Evolutionary conservation across 2,329 filamentous ascomycete genomes (phyloP).

Genomic region (Beauveria sp.): DNA sequence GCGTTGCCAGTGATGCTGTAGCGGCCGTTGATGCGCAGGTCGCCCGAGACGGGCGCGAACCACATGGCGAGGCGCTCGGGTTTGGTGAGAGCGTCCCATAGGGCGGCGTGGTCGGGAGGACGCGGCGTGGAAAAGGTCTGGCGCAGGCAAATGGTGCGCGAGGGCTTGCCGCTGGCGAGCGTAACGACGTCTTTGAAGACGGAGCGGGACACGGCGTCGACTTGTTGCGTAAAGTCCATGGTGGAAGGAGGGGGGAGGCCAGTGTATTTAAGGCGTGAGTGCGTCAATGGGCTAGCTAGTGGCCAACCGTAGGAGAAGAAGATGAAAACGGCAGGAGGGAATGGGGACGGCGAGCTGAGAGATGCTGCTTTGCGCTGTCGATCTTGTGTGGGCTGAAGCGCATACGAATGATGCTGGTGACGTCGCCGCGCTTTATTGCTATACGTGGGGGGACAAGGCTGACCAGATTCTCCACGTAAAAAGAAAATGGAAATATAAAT

Average conservation of each 20-base stretch:
- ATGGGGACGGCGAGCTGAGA: background rate
- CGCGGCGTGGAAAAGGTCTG: background rate
- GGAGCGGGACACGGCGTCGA: constrained; percentile 3
- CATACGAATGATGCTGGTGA: background rate
- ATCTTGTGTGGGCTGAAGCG: background rate
- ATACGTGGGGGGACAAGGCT: too few relatives aligned
- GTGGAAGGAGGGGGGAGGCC: background rate
- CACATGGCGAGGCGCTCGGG: background rate
- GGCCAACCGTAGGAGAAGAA: background rate
- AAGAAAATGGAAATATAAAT: too few relatives aligned
- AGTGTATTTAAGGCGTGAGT: background rate
- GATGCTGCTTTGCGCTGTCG: background rate
- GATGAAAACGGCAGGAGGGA: background rate
- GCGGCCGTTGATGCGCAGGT: constrained; percentile 7
- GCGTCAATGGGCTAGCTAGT: too few relatives aligned
- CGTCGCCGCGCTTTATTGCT: background rate
- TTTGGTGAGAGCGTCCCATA: constrained; percentile 1
- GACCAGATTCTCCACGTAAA: too few relatives aligned
- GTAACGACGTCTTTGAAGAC: background rate
- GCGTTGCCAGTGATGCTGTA: constrained; percentile 6
- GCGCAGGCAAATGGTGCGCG: background rate
- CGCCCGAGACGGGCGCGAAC: constrained; percentile 7
- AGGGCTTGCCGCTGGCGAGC: constrained; percentile 1
- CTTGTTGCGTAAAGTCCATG: constrained; percentile 4
- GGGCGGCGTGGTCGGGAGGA: background rate